Conservation (phyloP, 495 filamentous ascomycete species). For the Elasticomyces elasticus region DNA sequence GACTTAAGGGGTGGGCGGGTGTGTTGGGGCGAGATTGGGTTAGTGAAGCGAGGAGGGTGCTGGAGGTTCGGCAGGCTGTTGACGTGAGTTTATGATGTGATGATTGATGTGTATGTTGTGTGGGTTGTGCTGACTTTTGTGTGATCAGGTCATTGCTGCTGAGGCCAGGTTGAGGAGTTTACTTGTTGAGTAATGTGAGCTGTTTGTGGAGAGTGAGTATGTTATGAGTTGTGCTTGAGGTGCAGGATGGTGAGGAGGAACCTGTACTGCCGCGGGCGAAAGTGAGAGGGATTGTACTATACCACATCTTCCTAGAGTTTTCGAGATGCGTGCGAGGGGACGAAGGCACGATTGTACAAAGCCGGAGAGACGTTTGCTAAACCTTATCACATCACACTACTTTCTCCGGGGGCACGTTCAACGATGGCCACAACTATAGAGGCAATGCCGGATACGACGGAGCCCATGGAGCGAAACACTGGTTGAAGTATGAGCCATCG, state of each 20-base stretch:
- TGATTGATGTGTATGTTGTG: background rate
- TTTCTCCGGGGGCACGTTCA: too few relatives aligned
- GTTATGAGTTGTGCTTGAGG: background rate
- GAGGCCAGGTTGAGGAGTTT: conserved; percentile 37
- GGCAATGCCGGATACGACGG: too few relatives aligned
- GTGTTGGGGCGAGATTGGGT: conserved; percentile 89
- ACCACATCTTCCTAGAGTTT: too few relatives aligned
- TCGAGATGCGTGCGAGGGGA: too few relatives aligned
- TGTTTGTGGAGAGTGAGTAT: background rate
- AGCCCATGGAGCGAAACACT: too few relatives aligned
- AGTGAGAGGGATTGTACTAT: too few relatives aligned
- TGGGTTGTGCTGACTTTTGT: background rate
- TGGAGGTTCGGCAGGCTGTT: conserved; percentile 92
- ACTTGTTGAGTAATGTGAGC: conserved; percentile 29
- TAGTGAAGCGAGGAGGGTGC: conserved; percentile 69
- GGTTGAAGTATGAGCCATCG: too few relatives aligned
- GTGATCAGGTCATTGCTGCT: conserved; percentile 37
- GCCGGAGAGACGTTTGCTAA: too few relatives aligned
- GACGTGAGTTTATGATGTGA: conserved; percentile 83
- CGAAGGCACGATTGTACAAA: too few relatives aligned
- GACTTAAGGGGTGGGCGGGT: conserved; percentile 83
- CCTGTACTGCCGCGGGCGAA: too few relatives aligned
- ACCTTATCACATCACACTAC: too few relatives aligned
- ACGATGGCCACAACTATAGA: too few relatives aligned
- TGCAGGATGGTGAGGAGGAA: background rate